Evolutionary conservation across 352 stramenopile species (phyloP).

Genomic region (Phytophthora pini): DNA sequence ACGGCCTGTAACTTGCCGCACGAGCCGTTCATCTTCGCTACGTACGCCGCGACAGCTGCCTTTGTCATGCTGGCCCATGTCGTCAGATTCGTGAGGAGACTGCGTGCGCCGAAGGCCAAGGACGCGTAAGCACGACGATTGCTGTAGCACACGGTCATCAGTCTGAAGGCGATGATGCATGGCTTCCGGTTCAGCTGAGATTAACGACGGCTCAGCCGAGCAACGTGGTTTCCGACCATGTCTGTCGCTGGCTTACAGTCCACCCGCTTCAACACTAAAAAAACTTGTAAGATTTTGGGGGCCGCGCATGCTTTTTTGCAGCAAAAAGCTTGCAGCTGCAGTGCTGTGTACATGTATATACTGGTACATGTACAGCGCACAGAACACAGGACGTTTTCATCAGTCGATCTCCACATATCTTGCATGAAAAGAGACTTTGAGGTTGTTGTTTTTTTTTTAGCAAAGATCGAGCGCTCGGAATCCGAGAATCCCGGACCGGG

Average conservation of each 20-base stretch:
- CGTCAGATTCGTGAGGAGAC: constrained; percentile 11
- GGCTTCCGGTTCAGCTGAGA: constrained; percentile 1
- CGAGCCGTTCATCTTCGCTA: constrained; percentile 46
- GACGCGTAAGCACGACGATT: constrained; percentile 12
- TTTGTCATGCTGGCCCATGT: constrained; percentile 25
- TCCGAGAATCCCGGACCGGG: background rate
- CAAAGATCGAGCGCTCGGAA: background rate
- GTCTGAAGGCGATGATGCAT: no score
- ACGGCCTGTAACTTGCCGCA: constrained; percentile 43
- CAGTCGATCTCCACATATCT: background rate
- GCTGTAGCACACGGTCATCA: no score
- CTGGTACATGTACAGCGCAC: no score
- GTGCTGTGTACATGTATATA: no score
- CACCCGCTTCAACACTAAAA: background rate
- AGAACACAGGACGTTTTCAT: background rate
- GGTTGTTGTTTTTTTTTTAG: background rate
- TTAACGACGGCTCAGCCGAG: background rate
- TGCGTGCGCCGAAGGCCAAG: constrained; percentile 23
- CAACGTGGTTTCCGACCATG: constrained; percentile 9
- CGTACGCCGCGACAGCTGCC: constrained; percentile 32
- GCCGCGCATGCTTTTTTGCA: no score
- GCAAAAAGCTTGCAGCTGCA: no score
- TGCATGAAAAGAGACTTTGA: no score
- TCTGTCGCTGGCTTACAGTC: constrained; percentile 4
- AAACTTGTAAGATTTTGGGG: background rate